Evolutionary conservation across 805 yeast genomes (phyloP), one percentile per base, ranked within the genome.

Genomic region (Candida parachauliodes): DNA sequence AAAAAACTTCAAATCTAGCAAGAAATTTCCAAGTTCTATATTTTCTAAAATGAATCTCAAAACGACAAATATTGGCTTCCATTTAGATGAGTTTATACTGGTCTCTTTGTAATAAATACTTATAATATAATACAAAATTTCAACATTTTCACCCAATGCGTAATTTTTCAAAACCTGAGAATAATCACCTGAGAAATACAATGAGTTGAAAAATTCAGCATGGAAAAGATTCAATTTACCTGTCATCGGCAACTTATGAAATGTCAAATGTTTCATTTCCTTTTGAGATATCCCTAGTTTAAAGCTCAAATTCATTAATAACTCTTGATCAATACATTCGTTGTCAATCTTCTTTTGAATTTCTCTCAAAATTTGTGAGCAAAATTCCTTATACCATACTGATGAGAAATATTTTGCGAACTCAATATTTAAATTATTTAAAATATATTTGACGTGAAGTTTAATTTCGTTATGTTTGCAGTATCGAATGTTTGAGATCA

Each of bases 221-320:
- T 44, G 37, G 7, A 44, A 33, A 16, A 26, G 36, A 1, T 26
- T 21, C 16, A 68, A 40, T 39, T 51, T 52, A 11, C 57, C 55
- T 9, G 47, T 34, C 11, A 52, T 44, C 2, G 61, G 42, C 18
- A 34, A 27, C 2, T 18, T 27, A 4, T 33, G 36, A 63, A 66
- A 61, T 21, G 51, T 41, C 19, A 41, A 47, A 9, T 40, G 45
- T 19, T 54, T 55, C 17, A 52, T 39, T 19, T 51, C 54, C 17
- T 41, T 40, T 24, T 51, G 51, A 26, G 52, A 50, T 14, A 61
- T 51, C 2, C 68, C 68, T 21, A 64, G 45, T 32, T 52, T 57
- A 8, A 45, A 50, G 3, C 54, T 47, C 41, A 59, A 36, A 32
- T 47, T 47, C 45, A 58, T 31, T 16, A 36, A 24, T n/a, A n/a